Base-by-base conservation (phyloP, 352 stramenopile species). In the Phytopythium cucurbitacearum region DNA sequence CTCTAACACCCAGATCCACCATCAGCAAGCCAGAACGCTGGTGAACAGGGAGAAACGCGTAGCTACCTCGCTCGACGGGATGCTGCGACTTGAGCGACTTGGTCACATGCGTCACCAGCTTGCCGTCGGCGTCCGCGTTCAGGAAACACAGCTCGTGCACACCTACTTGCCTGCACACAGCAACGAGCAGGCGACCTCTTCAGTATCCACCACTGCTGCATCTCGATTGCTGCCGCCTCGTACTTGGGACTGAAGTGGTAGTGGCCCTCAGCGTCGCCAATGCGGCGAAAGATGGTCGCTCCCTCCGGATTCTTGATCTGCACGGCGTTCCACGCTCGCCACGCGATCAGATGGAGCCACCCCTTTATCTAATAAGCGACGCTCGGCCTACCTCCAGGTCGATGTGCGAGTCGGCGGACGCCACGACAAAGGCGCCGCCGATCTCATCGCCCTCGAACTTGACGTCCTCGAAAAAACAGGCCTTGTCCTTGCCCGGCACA, bases 21-120 rank as follows among this genome's bases (percentile, higher is more conserved):
- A 28, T 28, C 8, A 42, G 39, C 33, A 37, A 54, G 39, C 16
- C 16, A 40, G 13, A 28, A 28, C 21, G 21, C 21, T 28, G 21
- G 21, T 28, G 21, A 28, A 15, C 7, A n/a, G 3, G 15, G 5
- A 33, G 8, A 56, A 6, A 5, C 37, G 5, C 21, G 12, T 39
- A 28, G 49, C 11, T 39, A 90, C 81, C 74, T 85, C 83, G 73
- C 48, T 89, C 69, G 3, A 92, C 79, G 0, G 82, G 82, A 58
- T 92, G 82, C 50, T 92, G 82, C 15, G 82, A 92, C 59, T 90
- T 65, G 34, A 92, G 49, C 34, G 76, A 87, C 47, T 89, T 86
- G 8, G 79, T 92, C 49, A 92, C 82, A 49, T 92, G 82, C 9
- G 76, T 92, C 61, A 92, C 79, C 41, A 92, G 60, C 59, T 90